These are phyloP conservation scores for Apiospora sp. DNA, from an alignment of 2,329 filamentous ascomycete species.

Conservation along the genomic window DNA sequence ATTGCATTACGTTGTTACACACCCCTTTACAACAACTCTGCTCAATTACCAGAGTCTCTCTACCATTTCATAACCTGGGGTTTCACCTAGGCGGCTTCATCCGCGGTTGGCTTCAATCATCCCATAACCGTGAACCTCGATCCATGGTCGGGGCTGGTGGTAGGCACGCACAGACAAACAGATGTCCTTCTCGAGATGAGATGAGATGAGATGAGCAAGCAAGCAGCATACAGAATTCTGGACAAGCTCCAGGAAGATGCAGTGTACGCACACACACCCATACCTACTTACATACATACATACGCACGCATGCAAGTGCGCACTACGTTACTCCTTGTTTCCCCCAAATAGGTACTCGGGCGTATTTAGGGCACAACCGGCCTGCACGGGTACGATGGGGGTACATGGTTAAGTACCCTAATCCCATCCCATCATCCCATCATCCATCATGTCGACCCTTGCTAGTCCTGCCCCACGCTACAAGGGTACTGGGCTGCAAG, in stretches of 20 bases:
- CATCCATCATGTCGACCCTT: conserved; percentile 5
- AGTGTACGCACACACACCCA: conserved; percentile 18
- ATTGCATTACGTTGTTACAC: conserved; percentile 18
- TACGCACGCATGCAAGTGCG: conserved; percentile 20
- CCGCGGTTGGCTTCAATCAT: conserved; percentile 9
- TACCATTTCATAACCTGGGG: neutral
- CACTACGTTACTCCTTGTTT: conserved; percentile 20
- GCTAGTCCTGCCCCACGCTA: conserved; percentile 19
- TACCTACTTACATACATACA: conserved; percentile 12
- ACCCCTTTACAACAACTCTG: neutral
- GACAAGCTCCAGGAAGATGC: conserved; percentile 11
- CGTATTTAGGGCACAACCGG: conserved; percentile 23
- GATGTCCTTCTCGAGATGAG: conserved; percentile 8
- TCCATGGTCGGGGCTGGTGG: neutral
- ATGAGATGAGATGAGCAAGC: conserved; percentile 5
- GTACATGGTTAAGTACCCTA: conserved; percentile 18
- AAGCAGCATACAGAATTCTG: neutral
- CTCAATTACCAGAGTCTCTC: neutral
- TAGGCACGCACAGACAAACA: neutral
- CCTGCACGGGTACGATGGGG: conserved; percentile 17
- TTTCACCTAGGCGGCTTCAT: conserved; percentile 15
- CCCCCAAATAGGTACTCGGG: conserved; percentile 17
- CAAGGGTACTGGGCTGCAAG: conserved; percentile 20
- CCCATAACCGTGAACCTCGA: neutral
- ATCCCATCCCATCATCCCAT: conserved; percentile 19